These are phyloP conservation scores for Komagataella kurtzmanii DNA, from an alignment of 805 yeast genomes.

Conservation along the genomic window DNA sequence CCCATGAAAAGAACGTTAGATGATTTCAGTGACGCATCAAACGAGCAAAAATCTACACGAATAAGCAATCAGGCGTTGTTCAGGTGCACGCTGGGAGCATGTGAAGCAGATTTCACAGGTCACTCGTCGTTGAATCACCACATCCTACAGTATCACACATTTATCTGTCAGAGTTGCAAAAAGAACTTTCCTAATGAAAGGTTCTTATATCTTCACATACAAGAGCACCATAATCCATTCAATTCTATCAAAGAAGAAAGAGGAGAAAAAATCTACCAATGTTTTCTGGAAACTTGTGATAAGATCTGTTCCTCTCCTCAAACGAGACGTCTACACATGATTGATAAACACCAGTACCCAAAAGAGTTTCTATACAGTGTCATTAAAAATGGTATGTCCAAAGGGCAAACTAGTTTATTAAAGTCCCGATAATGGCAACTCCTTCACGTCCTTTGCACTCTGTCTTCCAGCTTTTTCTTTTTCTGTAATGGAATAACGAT, in stretches of 20 bases:
- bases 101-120: constrained; percentile 11
- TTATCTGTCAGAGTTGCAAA: constrained; percentile 23
- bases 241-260: constrained; percentile 18
- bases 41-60: neutral
- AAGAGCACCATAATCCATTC: constrained; percentile 41
- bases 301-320: constrained; percentile 22
- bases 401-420: constrained; percentile 10
- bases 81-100: constrained; percentile 6
- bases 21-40: constrained; percentile 1
- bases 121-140: constrained; percentile 5
- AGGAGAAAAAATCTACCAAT: constrained; percentile 27
- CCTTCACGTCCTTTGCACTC: neutral
- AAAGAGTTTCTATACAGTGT: constrained; percentile 15
- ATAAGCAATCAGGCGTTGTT: neutral
- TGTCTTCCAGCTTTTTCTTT: constrained; percentile 10
- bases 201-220: constrained; percentile 32
- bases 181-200: constrained; percentile 27
- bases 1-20: constrained; percentile 4
- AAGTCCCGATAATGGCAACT: constrained; percentile 2
- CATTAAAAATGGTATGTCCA: constrained; percentile 13
- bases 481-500: constrained; percentile 16
- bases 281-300: constrained; percentile 29
- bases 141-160: constrained; percentile 8
- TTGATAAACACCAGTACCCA: constrained; percentile 38
- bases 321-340: constrained; percentile 32